Base-by-base conservation (phyloP, 2,329 filamentous ascomycete species). In the Diaporthe sp. region DNA sequence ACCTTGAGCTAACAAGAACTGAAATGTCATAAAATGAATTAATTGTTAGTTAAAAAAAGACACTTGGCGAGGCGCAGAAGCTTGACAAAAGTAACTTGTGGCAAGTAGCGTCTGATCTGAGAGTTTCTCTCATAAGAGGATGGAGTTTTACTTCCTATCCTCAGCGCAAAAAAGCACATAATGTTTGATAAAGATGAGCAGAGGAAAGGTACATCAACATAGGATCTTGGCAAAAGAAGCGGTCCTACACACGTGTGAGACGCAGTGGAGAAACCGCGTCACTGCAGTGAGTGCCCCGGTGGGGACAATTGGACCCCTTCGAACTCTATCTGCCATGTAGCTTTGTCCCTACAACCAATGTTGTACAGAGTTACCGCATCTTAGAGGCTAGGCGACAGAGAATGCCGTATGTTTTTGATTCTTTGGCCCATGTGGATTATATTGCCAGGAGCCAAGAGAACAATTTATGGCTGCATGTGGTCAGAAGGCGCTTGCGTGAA, bases 231-330 rank as follows among this genome's bases (percentile, higher is more conserved):
- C 42, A 65, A 65, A 31, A 46, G 5, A 31, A 46, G 59, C 39
- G 59, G n/a, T 42, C 42, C 10, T 46, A 22, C 15, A 46, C 59
- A 31, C 37, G 59, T 46, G 8, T 13, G 39, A 22, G 39, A 34
- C 25, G 59, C 8, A n/a, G 59, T 65, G 59, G 59, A 46, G 59
- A 19, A 31, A 31, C 59, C 59, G 39, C 59, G 59, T 65, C 59
- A 65, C 59, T 65, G 10, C 13, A 65, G 15, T 25, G 42, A 65
- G 13, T 19, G 25, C 37, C 25, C 39, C 15, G 39, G 59, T 65
- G 59, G 59, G 25, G 59, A 65, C 42, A 46, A 46, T 6, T 25
- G n/a, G 59, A 13, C 13, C 59, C 8, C 25, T 46, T 19, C 8
- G 42, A 65, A 65, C 39, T 65, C 17, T 65, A 46, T 31, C 15